Evolutionary conservation across 495 filamentous ascomycete species (phyloP).

Genomic region (Neurospora sp.): DNA sequence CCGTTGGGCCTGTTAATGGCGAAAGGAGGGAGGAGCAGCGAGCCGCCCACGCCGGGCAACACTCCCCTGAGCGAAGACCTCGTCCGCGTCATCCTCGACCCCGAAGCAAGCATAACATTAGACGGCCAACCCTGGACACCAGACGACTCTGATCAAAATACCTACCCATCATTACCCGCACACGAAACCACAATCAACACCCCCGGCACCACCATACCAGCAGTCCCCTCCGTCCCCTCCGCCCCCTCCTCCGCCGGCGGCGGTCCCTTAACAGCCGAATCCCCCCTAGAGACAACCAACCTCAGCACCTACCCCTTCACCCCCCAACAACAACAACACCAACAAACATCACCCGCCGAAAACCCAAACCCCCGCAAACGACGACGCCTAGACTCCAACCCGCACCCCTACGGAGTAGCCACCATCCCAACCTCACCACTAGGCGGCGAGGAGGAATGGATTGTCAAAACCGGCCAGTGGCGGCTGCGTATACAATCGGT

Average conservation of each 20-base stretch:
- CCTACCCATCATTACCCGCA: neutral
- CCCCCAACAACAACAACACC: neutral
- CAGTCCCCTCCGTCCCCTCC: constrained; percentile 2
- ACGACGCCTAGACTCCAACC: constrained; percentile 19
- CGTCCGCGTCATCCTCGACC: constrained; percentile 55
- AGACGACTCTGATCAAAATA: constrained; percentile 9
- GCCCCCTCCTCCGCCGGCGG: constrained; percentile 24
- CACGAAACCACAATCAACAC: constrained; percentile 3
- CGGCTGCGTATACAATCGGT: constrained; percentile 54
- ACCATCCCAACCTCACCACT: neutral
- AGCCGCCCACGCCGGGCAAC: constrained; percentile 57
- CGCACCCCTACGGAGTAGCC: constrained; percentile 17
- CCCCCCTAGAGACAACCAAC: too few relatives aligned
- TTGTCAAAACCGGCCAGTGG: constrained; percentile 75
- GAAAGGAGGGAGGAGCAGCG: constrained; percentile 35
- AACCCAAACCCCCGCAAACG: neutral
- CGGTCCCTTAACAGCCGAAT: constrained; percentile 17
- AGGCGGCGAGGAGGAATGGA: constrained; percentile 45
- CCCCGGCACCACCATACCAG: constrained; percentile 13
- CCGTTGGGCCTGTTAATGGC: constrained; percentile 61
- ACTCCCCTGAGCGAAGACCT: constrained; percentile 60
- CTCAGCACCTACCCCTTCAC: neutral
- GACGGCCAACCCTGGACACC: constrained; percentile 47
- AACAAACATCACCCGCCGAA: neutral
- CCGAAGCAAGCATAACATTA: constrained; percentile 60